phyloP scores from a whole-genome alignment of 495 filamentous ascomycete genomes.

The Hypomontagnella monticulosa region DNA sequence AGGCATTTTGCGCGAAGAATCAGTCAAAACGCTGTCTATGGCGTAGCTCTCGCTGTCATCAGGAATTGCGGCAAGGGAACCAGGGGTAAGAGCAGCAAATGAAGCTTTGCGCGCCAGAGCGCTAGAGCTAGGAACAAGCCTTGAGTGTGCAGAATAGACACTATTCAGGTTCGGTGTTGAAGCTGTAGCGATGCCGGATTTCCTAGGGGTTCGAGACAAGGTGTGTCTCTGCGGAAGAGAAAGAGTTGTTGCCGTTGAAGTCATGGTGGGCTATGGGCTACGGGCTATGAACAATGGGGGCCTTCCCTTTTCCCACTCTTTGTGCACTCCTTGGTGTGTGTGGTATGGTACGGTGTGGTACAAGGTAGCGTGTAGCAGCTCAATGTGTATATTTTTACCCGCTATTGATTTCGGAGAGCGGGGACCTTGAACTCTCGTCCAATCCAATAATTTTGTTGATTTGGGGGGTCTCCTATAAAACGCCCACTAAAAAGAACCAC shows the following conservation, averaged over 20 bases:
- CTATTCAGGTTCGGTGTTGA: constrained; percentile 68
- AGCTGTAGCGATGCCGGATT: constrained; percentile 61
- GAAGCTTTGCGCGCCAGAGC: constrained; percentile 72
- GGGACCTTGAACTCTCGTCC: constrained; percentile 24
- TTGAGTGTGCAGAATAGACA: constrained; percentile 56
- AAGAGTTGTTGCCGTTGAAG: constrained; percentile 42
- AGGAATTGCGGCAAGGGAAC: constrained; percentile 66
- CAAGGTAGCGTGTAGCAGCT: neutral
- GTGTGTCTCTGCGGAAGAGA: constrained; percentile 35
- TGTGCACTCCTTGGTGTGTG: constrained; percentile 29
- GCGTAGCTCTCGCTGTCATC: constrained; percentile 70
- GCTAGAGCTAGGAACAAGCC: constrained; percentile 53
- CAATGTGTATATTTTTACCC: constrained; percentile 23
- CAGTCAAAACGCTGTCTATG: constrained; percentile 60
- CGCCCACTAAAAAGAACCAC: constrained; percentile 30
- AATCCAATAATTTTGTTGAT: constrained; percentile 21
- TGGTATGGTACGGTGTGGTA: constrained; percentile 5
- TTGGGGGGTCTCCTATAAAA: constrained; percentile 23
- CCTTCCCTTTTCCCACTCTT: constrained; percentile 18
- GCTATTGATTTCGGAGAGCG: constrained; percentile 40
- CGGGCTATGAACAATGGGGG: constrained; percentile 16
- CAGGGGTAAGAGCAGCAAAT: constrained; percentile 69
- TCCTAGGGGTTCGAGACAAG: constrained; percentile 43
- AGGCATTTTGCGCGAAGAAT: constrained; percentile 52
- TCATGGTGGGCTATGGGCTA: constrained; percentile 40